Percentiles rank a stretch among this genome's conserved stretches.
Conservation (phyloP, 2,329 filamentous ascomycete genomes). For the Uncinocarpus reesii region DNA sequence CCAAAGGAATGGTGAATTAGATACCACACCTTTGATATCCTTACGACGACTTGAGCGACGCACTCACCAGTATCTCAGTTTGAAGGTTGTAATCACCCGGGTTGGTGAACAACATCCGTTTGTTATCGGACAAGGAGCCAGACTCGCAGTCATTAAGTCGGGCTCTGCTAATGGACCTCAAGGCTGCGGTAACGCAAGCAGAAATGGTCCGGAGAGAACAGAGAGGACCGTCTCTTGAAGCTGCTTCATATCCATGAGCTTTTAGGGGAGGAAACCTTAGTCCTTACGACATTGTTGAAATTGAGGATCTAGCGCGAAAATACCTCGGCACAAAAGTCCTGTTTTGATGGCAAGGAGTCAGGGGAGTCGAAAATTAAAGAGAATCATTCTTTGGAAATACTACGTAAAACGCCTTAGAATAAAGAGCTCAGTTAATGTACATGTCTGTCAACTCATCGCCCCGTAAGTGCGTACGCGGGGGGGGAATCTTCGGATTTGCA, state of each 20-base stretch:
- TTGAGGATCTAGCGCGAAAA: slow-evolving; percentile 23
- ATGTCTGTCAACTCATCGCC: slow-evolving; percentile 27
- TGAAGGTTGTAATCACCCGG: slow-evolving; percentile 42
- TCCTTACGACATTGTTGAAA: slow-evolving; percentile 47
- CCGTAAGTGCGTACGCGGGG: slow-evolving; percentile 41
- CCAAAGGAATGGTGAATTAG: slow-evolving; percentile 13
- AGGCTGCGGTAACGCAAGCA: slow-evolving; percentile 51
- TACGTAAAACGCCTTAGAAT: slow-evolving; percentile 32
- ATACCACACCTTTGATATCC: slow-evolving; percentile 26
- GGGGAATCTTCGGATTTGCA: slow-evolving; percentile 54
- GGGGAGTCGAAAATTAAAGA: slow-evolving; percentile 33
- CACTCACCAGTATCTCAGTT: slow-evolving; percentile 48
- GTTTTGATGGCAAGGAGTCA: slow-evolving; percentile 3
- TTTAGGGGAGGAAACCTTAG: slow-evolving; percentile 51
- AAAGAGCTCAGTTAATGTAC: slow-evolving; percentile 19
- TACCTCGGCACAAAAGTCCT: not conserved
- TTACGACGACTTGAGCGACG: slow-evolving; percentile 45
- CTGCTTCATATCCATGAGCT: slow-evolving; percentile 52
- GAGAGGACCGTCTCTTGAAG: slow-evolving; percentile 40
- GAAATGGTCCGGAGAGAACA: slow-evolving; percentile 22
- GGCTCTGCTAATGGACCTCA: slow-evolving; percentile 57
- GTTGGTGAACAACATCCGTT: slow-evolving; percentile 54
- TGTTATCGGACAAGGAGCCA: slow-evolving; percentile 45
- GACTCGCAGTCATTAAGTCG: slow-evolving; percentile 49
- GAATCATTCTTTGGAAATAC: not conserved